Evolutionary conservation across 2,329 filamentous ascomycete species (phyloP), one percentile per base, ranked within the genome.

Genomic region (Cercospora janseana): DNA sequence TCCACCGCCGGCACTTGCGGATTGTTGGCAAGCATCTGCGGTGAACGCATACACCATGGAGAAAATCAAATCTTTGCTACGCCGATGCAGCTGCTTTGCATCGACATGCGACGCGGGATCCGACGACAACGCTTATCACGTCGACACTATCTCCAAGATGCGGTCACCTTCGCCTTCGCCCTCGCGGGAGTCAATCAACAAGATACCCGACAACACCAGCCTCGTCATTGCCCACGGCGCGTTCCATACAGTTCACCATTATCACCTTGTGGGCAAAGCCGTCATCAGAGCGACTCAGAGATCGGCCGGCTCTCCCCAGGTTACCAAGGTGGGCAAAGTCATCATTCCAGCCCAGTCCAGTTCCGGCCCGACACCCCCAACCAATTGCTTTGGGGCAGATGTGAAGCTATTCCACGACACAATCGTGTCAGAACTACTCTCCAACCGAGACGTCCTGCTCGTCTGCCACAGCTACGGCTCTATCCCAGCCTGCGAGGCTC

Each of bases 381-480:
- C 34, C 1, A 18, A 58, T 20, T 56, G 46, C 21, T 58, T 53
- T 50, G 43, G 44, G 4, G 12, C 16, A 13, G 55, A 58, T 18
- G 32, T 55, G 29, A 27, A 34, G 15, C 31, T 55, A 4, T 45
- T 58, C 9, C 44, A 51, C 26, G 20, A 29, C 6, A 52, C 47
- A 4, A 29, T 58, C 23, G 12, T 38, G 15, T 15, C 21, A 10
- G 52, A 56, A 26, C 46, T 58, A 9, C n/a, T 21, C 9, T n/a
- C 34, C 15, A 50, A 48, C 27, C 32, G 32, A 5, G 51, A 60
- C 16, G 57, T 60, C 10, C 40, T 55, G 2, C 46, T 60, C 24
- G 42, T 60, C 26, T 52, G 53, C 23, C 57, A 60, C 35, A 53
- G 47, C 29, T 57, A 56, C 18, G 57, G 55, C 28, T 51, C 51